Percentiles rank a stretch among this genome's conserved stretches.
These are phyloP conservation scores for Fraxinus sp. DNA, from an alignment of 305 asterid genomes.

Conservation along the genomic window DNA sequence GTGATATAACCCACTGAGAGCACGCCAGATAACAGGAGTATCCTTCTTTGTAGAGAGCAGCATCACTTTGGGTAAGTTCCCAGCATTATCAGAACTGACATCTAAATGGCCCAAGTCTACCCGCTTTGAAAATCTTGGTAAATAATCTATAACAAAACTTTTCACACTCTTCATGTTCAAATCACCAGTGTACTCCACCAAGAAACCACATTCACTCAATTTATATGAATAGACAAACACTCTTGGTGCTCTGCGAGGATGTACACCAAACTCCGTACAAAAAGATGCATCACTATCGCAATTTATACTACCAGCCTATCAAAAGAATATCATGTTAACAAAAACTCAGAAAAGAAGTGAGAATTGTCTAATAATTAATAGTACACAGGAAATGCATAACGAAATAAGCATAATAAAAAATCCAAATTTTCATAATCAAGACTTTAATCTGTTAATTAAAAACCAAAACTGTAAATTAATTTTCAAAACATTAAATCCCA, in stretches of 20 bases:
- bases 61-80: conserved; percentile 66
- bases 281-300: conserved; percentile 68
- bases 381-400: no score
- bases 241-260: conserved; percentile 62
- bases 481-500: no score
- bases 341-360: background rate
- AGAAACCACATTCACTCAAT: conserved; percentile 53
- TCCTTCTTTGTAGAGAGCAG: conserved; percentile 81
- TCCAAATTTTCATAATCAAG: no score
- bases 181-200: conserved; percentile 73
- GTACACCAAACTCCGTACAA: conserved; percentile 69
- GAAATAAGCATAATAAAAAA: no score
- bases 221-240: conserved; percentile 59
- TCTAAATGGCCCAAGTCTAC: conserved; percentile 49
- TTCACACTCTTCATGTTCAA: conserved; percentile 58
- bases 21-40: conserved; percentile 92
- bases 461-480: no score
- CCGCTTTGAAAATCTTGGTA: conserved; percentile 83
- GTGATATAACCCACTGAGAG: conserved; percentile 74
- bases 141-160: conserved; percentile 60
- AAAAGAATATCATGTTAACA: conserved; percentile 8
- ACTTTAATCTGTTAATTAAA: no score
- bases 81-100: conserved; percentile 40
- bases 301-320: conserved; percentile 73
- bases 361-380: background rate